Base-by-base conservation (phyloP, 73 alveolate genomes). In the Chromera velia region DNA sequence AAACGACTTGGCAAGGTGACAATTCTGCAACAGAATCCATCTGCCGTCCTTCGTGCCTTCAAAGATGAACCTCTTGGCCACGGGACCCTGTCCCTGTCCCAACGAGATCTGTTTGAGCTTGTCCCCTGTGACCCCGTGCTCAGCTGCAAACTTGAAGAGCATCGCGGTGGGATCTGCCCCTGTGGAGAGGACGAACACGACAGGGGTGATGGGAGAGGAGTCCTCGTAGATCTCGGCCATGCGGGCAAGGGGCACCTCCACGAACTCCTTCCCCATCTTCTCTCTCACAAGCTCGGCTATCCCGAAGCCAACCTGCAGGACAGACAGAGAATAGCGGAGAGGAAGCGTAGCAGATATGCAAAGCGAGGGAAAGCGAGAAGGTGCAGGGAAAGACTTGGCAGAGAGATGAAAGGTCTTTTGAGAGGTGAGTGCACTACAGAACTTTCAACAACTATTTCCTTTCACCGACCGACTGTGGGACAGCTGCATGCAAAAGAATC, bases 161-260 rank as follows among this genome's bases (percentile, higher is more conserved):
- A 93, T 87, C 31, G 91, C 83, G 49, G 98, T 96, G 10, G 99
- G 99, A 76, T 97, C 99, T 48, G 99, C 99, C 0, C 99, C 99
- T 73, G 96, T 90, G 4, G 98, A 86, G 62, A 97, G 89, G 76
- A 97, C 98, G 73, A 97, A 96, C 26, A 97, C 95, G 30, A 97
- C 90, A 0, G 99, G 99, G 0, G 99, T 96, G 73, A 90, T 88
- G 81, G 95, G 88, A 71, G 94, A 96, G 73, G 99, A 90, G 83
- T 96, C 99, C n/a, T 88, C 91, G 74, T 92, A 95, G 1, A 97
- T 92, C 67, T 91, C 98, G 70, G 94, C 99, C 96, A 96, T 91
- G 47, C 95, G 84, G 28, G 97, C 90, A 1, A 94, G 94, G 28
- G 98, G 96, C 48, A 94, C 89, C 83, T 95, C 98, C 4, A 96